Conservation (phyloP, 73 alveolate genomes). For the Diophrys appendiculata region DNA sequence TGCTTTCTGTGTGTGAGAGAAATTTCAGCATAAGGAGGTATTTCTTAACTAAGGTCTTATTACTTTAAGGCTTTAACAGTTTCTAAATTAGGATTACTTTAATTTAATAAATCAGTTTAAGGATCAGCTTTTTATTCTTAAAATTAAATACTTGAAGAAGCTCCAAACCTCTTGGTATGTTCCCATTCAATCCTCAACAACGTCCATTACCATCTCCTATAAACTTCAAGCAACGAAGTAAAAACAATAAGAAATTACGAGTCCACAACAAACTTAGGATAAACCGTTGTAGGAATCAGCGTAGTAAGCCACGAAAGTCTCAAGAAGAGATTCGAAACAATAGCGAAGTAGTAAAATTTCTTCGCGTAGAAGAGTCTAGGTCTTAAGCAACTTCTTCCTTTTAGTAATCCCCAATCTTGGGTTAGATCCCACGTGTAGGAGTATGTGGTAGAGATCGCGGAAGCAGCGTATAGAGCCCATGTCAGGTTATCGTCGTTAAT, state of each 20-base stretch:
- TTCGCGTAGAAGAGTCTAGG: background rate
- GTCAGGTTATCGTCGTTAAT: background rate
- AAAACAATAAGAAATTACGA: background rate
- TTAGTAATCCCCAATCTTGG: constrained; percentile 82
- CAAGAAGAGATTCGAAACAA: background rate
- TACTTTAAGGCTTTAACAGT: too few species aligned
- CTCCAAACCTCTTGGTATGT: background rate
- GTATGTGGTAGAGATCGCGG: constrained; percentile 41
- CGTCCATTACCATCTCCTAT: background rate
- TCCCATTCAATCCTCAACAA: constrained; percentile 1
- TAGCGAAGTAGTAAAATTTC: background rate
- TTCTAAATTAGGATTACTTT: too few species aligned
- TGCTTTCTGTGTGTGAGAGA: too few species aligned
- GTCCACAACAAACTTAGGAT: background rate
- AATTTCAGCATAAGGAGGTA: too few species aligned
- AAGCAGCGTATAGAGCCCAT: background rate
- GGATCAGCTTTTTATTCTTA: too few species aligned
- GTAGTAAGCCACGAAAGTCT: background rate
- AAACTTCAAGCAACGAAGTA: background rate
- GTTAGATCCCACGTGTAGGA: constrained; percentile 73
- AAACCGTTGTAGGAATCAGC: background rate
- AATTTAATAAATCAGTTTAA: too few species aligned
- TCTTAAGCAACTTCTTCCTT: background rate
- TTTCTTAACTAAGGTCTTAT: too few species aligned
- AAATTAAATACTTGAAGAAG: too few species aligned